Evolutionary conservation across 495 filamentous ascomycete genomes (phyloP).

Genomic region (Podospora fimiseda): DNA sequence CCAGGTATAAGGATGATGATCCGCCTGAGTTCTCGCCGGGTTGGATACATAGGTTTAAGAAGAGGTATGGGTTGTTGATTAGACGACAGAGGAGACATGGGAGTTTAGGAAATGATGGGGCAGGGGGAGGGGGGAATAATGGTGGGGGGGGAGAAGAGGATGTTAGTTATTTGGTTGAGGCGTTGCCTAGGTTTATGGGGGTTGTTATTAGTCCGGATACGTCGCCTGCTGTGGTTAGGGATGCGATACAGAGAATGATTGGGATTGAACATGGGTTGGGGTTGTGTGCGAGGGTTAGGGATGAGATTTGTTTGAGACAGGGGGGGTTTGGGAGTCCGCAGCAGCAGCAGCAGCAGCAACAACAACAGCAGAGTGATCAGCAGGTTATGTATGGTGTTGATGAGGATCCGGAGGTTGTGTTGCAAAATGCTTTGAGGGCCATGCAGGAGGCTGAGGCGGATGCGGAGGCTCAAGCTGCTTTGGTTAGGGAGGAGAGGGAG

Average conservation of each 20-base stretch:
- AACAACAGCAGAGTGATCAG: background rate
- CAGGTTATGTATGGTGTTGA: slow-evolving; percentile 4
- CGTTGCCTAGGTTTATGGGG: slow-evolving; percentile 42
- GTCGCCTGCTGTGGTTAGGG: slow-evolving; percentile 41
- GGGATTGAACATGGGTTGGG: slow-evolving; percentile 41
- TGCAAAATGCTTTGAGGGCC: slow-evolving; percentile 43
- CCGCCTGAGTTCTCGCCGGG: slow-evolving; percentile 47
- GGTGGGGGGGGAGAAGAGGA: too few species aligned
- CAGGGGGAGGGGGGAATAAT: too few species aligned
- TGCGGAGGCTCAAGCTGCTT: slow-evolving; percentile 41
- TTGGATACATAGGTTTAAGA: slow-evolving; percentile 52
- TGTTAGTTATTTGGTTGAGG: slow-evolving; percentile 43
- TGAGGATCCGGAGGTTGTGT: slow-evolving; percentile 45
- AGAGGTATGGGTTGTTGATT: slow-evolving; percentile 45
- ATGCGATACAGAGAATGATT: slow-evolving; percentile 39
- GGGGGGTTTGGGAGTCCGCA: slow-evolving; percentile 22
- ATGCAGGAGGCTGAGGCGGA: slow-evolving; percentile 46
- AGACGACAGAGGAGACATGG: slow-evolving; percentile 42
- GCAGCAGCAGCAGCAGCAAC: slow-evolving; percentile 18
- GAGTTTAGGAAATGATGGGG: background rate
- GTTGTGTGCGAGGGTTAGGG: slow-evolving; percentile 44
- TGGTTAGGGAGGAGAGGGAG: slow-evolving; percentile 38
- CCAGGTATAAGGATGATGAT: slow-evolving; percentile 44
- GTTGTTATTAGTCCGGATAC: slow-evolving; percentile 41
- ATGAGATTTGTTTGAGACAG: slow-evolving; percentile 30